These are phyloP conservation scores for Lantana camara DNA, from an alignment of 257 asterid genomes.

Conservation along the genomic window DNA sequence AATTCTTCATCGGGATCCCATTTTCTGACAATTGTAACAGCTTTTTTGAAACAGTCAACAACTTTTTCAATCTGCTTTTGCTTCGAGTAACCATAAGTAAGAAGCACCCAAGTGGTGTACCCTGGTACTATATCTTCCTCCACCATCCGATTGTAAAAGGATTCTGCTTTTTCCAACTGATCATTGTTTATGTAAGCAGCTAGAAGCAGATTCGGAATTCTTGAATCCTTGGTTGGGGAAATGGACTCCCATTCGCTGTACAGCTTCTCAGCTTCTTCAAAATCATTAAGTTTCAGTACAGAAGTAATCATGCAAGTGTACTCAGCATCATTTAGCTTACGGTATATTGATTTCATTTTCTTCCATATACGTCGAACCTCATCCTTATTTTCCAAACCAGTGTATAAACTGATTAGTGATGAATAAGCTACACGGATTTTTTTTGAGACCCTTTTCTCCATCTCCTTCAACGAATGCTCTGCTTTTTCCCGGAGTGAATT, in stretches of 20 bases:
- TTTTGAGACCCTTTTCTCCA: slow-evolving; percentile 73
- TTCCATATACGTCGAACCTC: slow-evolving; percentile 75
- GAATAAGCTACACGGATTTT: slow-evolving; percentile 67
- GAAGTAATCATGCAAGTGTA: slow-evolving; percentile 79
- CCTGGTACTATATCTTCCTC: slow-evolving; percentile 54
- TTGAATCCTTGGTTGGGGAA: slow-evolving; percentile 74
- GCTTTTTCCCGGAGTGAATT: slow-evolving; percentile 76
- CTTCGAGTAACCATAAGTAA: slow-evolving; percentile 80
- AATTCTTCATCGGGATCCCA: slow-evolving; percentile 77
- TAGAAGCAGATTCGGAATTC: slow-evolving; percentile 84
- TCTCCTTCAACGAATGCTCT: slow-evolving; percentile 61
- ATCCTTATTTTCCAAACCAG: slow-evolving; percentile 51
- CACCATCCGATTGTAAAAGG: slow-evolving; percentile 55
- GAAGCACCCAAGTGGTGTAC: slow-evolving; percentile 91
- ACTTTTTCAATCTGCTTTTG: slow-evolving; percentile 47
- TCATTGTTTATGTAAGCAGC: slow-evolving; percentile 63
- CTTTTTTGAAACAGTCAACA: slow-evolving; percentile 61
- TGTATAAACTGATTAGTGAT: slow-evolving; percentile 80
- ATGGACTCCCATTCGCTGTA: slow-evolving; percentile 83
- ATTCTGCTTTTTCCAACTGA: slow-evolving; percentile 71
- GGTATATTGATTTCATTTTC: slow-evolving; percentile 65
- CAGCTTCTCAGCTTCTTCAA: slow-evolving; percentile 68
- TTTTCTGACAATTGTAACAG: slow-evolving; percentile 61
- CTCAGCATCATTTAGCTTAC: slow-evolving; percentile 72
- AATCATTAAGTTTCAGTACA: slow-evolving; percentile 59